Evolutionary conservation across 2,329 filamentous ascomycete species (phyloP).

Genomic region (Emergomyces orientalis): DNA sequence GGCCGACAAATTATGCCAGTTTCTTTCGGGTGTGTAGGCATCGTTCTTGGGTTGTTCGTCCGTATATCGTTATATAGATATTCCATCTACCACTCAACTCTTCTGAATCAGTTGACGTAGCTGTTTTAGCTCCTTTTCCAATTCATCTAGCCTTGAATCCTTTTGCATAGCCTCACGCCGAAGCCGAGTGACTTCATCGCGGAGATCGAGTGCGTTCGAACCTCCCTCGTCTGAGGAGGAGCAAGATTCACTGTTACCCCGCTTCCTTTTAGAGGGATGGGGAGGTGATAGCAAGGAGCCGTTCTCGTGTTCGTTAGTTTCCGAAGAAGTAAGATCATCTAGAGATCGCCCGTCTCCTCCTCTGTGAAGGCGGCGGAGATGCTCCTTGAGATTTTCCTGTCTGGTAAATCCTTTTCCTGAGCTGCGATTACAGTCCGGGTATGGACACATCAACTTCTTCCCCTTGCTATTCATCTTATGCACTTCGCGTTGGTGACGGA

Average conservation of each 20-base stretch:
- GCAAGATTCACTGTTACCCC: slow-evolving; percentile 26
- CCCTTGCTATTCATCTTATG: slow-evolving; percentile 84
- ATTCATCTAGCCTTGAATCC: slow-evolving; percentile 34
- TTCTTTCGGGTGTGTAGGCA: background rate
- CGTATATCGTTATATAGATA: background rate
- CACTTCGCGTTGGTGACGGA: slow-evolving; percentile 87
- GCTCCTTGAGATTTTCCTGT: slow-evolving; percentile 89
- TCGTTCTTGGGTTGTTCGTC: background rate
- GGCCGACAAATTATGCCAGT: background rate
- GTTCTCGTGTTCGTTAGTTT: slow-evolving; percentile 4
- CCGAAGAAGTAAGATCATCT: background rate
- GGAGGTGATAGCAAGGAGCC: background rate
- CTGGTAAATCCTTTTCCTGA: slow-evolving; percentile 83
- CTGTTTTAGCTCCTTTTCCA: slow-evolving; percentile 23
- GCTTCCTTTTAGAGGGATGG: slow-evolving; percentile 11
- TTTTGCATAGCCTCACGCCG: slow-evolving; percentile 55
- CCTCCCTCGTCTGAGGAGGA: slow-evolving; percentile 20
- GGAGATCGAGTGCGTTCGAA: slow-evolving; percentile 40
- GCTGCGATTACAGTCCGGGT: slow-evolving; percentile 78
- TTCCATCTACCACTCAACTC: background rate
- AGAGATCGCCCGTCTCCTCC: slow-evolving; percentile 21
- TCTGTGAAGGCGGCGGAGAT: slow-evolving; percentile 80
- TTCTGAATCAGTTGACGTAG: slow-evolving; percentile 10
- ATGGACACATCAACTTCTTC: slow-evolving; percentile 80
- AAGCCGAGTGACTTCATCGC: slow-evolving; percentile 57